phyloP scores from a whole-genome alignment of 2,329 filamentous ascomycete species.

The Fusarium piperis region DNA sequence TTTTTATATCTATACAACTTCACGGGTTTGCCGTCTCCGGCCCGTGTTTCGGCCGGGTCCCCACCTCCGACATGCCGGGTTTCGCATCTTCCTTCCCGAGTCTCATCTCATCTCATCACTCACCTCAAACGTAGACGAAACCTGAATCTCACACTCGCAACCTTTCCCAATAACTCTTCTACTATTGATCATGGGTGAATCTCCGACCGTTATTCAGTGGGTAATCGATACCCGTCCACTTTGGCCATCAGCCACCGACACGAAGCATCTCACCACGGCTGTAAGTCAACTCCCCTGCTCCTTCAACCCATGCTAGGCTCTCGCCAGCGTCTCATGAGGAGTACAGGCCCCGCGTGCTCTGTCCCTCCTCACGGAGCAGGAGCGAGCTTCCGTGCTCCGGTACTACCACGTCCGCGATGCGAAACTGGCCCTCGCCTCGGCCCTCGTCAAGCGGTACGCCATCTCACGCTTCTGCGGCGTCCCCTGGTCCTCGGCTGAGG shows the following conservation, averaged over 20 bases:
- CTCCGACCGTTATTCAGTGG: conserved; percentile 64
- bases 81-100: conserved; percentile 30
- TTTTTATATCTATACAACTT: neutral
- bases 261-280: conserved; percentile 56
- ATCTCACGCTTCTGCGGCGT: conserved; percentile 67
- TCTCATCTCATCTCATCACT: conserved; percentile 17
- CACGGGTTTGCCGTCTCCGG: conserved; percentile 1
- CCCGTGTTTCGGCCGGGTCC: conserved; percentile 28
- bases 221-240: conserved; percentile 68
- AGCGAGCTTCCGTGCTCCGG: conserved; percentile 65
- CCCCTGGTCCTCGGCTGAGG: conserved; percentile 67
- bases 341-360: conserved; percentile 64
- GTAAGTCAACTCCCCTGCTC: conserved; percentile 47
- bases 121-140: conserved; percentile 19
- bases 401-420: conserved; percentile 77
- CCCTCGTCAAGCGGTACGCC: conserved; percentile 77
- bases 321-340: neutral
- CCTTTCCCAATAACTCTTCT: neutral
- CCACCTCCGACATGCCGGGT: conserved; percentile 32
- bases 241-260: conserved; percentile 63
- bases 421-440: conserved; percentile 77
- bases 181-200: conserved; percentile 18
- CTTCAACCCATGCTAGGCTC: neutral
- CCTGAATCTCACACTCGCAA: conserved; percentile 25
- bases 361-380: conserved; percentile 61